phyloP scores from a whole-genome alignment of 768 basidiomycete genomes.

The Terana coerulea region DNA sequence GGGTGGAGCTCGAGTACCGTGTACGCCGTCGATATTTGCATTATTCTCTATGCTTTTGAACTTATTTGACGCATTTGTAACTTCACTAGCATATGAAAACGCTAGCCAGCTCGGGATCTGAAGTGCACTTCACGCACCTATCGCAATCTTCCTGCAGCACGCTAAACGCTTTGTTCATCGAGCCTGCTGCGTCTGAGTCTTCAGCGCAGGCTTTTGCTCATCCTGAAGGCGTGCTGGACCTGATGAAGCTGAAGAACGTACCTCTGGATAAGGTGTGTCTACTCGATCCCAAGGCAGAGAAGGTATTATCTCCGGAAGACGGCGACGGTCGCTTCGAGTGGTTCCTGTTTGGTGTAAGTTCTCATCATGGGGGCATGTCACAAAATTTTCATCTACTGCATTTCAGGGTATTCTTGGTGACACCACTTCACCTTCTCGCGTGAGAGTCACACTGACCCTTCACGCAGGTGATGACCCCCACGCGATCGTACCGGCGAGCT shows the following conservation, averaged over 20 bases:
- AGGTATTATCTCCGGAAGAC: slow-evolving; percentile 70
- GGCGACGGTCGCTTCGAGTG: slow-evolving; percentile 71
- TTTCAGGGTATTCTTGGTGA: slow-evolving; percentile 60
- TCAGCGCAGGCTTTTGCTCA: slow-evolving; percentile 43
- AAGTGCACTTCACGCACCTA: slow-evolving; percentile 83
- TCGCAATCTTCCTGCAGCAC: slow-evolving; percentile 64
- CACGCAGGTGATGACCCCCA: slow-evolving; percentile 88
- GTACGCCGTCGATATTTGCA: slow-evolving; percentile 43
- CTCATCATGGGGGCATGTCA: background rate
- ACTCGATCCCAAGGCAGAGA: slow-evolving; percentile 86
- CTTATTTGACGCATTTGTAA: too few species aligned
- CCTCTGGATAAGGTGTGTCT: slow-evolving; percentile 71
- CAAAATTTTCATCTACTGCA: background rate
- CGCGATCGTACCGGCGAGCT: slow-evolving; percentile 90
- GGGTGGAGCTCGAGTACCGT: slow-evolving; percentile 92
- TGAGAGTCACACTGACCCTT: too few species aligned
- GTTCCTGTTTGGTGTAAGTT: slow-evolving; percentile 88
- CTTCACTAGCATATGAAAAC: slow-evolving; percentile 86
- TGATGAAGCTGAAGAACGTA: slow-evolving; percentile 46
- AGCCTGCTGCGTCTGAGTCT: slow-evolving; percentile 12
- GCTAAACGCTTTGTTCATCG: slow-evolving; percentile 38
- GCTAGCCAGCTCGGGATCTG: slow-evolving; percentile 60
- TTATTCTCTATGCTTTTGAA: too few species aligned
- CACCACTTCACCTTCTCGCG: too few species aligned
- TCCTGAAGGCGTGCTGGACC: slow-evolving; percentile 49